A percentile compares a stretch with the other conserved stretches of the same genome.
Conservation (phyloP, 1,284 basidiomycete species). For the Veloboletus limbatus region DNA sequence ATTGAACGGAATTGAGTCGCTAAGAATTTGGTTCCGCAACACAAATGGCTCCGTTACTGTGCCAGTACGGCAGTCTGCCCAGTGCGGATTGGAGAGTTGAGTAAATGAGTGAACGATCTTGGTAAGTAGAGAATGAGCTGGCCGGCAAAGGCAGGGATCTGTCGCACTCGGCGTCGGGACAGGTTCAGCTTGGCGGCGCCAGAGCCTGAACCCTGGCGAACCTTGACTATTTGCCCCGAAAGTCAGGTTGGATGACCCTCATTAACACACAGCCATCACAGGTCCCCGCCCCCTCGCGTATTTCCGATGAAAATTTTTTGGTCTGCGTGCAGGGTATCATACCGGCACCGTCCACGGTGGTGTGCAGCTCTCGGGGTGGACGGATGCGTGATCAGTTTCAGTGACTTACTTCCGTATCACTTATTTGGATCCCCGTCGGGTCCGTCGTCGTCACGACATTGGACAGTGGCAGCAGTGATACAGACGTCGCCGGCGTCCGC, state of each 20-base stretch:
- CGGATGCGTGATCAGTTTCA: not conserved
- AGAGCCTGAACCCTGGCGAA: constrained; percentile 35
- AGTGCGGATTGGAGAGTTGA: constrained; percentile 21
- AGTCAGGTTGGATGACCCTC: constrained; percentile 32
- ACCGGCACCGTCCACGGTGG: constrained; percentile 16
- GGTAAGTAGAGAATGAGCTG: constrained; percentile 15
- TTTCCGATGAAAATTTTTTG: constrained; percentile 38
- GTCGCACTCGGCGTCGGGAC: constrained; percentile 27
- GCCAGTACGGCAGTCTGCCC: constrained; percentile 31
- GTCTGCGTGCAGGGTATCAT: constrained; percentile 15
- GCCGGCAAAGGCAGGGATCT: constrained; percentile 15
- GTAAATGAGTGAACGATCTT: constrained; percentile 31
- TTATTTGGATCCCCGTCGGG: constrained; percentile 23
- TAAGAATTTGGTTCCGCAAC: constrained; percentile 38
- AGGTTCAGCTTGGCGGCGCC: constrained; percentile 32
- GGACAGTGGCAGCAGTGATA: too few species aligned
- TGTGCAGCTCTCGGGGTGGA: too few species aligned
- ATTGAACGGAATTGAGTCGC: constrained; percentile 38
- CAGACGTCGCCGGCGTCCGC: constrained; percentile 20
- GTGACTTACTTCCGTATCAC: constrained; percentile 9
- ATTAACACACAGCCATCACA: constrained; percentile 39
- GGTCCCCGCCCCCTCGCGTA: constrained; percentile 39
- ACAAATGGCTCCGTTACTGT: constrained; percentile 32
- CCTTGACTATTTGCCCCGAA: constrained; percentile 34
- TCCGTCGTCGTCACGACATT: too few species aligned